Evolutionary conservation across 352 stramenopile genomes (phyloP), one percentile per base, ranked within the genome.

Genomic region (Pythium utonaiense): DNA sequence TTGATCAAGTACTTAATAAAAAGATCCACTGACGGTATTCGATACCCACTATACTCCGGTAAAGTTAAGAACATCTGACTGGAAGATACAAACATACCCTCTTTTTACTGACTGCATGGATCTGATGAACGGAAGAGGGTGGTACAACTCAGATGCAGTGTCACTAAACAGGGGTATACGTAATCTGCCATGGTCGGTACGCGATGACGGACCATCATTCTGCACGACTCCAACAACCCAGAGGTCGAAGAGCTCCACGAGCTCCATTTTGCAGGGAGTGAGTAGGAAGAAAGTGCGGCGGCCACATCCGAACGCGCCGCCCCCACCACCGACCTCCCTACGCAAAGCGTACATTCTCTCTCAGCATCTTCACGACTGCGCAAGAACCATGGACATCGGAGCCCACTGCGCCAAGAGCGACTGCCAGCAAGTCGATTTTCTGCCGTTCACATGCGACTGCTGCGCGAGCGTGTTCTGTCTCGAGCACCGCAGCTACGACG

Each of bases 361-460:
- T n/a, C n/a, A n/a, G n/a, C n/a, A n/a, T n/a, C n/a, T n/a, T 28
- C 27, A 47, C 41, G 19, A 34, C 24, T 8, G 28, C n/a, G 36
- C 33, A 28, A 54, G 1, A 34, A 60, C 24, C 9, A 89, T 93
- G 79, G 83, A 93, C 64, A 70, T 93, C 14, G 83, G 83, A 38
- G 69, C 72, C 25, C 83, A 93, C 58, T 93, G 83, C 62, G 82
- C 71, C 41, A 67, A 88, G 6, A 70, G 71, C 10, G 69, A 76
- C 16, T 93, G 83, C 57, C 69, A 82, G 48, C 83, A 93, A 61
- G 72, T 87, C 62, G 86, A 96, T 61, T 96, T 96, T 56, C 68
- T 96, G 27, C 86, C 86, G 3, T 96, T 96, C 69, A 80, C 67
- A 30, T 96, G 86, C 69, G 83, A 96, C 70, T 93, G 84, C 60